Conservation (phyloP, 2,329 filamentous ascomycete species). For the Myriosclerotinia curreyana region DNA sequence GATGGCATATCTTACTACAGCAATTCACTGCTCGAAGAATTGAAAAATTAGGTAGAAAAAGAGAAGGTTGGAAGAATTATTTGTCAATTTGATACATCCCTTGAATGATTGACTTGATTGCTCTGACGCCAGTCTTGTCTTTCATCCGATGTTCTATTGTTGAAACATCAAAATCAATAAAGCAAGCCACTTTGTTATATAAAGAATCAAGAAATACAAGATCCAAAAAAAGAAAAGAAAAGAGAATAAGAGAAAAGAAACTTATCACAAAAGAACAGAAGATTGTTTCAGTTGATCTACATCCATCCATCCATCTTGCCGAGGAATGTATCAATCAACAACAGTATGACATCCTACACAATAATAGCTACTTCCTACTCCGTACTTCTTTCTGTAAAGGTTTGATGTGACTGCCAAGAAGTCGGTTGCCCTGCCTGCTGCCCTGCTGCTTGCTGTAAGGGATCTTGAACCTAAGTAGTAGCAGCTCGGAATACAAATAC, state of each 20-base stretch:
- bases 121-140: slow-evolving; percentile 15
- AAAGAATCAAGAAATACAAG: no score
- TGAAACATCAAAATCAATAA: background rate
- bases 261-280: background rate
- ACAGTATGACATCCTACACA: no score
- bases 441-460: no score
- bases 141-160: background rate
- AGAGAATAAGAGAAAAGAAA: background rate
- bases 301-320: no score
- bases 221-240: background rate
- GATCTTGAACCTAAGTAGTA: no score
- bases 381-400: no score
- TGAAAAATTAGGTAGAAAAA: background rate
- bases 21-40: background rate
- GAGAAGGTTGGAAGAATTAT: background rate
- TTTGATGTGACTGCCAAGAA: no score
- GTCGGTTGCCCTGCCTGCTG: no score
- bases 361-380: no score
- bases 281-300: background rate
- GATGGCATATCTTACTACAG: slow-evolving; percentile 25
- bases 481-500: no score
- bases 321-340: background rate
- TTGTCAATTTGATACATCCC: slow-evolving; percentile 20
- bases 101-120: slow-evolving; percentile 5
- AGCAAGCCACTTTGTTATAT: background rate